Percentiles rank a stretch among this genome's conserved stretches.
phyloP scores from a whole-genome alignment of 148 eudicot species.

The Nepenthes mirabilis region DNA sequence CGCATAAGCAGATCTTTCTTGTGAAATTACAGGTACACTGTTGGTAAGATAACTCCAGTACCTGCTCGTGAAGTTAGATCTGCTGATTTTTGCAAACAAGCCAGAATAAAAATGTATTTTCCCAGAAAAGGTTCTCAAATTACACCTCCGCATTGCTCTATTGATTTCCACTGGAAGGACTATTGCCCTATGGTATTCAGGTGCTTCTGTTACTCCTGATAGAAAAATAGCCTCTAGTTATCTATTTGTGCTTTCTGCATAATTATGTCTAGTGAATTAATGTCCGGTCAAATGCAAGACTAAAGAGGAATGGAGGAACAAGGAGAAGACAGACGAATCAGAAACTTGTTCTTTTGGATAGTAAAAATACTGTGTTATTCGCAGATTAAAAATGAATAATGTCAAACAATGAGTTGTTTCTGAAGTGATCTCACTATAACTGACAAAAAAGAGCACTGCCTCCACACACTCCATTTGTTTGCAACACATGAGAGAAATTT shows the following conservation, averaged over 20 bases:
- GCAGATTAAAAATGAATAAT: no score
- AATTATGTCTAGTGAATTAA: background rate
- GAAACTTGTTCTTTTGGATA: no score
- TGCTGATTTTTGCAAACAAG: conserved; percentile 81
- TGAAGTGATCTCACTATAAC: no score
- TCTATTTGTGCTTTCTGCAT: background rate
- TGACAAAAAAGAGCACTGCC: no score
- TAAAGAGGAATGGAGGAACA: no score
- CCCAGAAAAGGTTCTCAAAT: conserved; percentile 75
- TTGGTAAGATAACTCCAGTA: conserved; percentile 95
- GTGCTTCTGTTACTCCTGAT: conserved; percentile 17
- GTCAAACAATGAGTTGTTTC: no score
- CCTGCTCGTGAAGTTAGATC: conserved; percentile 84
- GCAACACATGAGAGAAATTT: background rate
- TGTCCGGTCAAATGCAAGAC: background rate
- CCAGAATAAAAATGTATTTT: conserved; percentile 85
- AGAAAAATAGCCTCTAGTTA: background rate
- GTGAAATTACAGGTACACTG: conserved; percentile 60
- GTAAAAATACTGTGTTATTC: no score
- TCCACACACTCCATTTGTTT: no score
- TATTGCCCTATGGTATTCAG: conserved; percentile 99
- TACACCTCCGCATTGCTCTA: conserved; percentile 83
- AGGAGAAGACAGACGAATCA: no score
- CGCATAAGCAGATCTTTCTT: background rate
- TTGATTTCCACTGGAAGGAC: conserved; percentile 93